These are phyloP conservation scores for Quillaja saponaria DNA, from an alignment of 306 rosid genomes.

Conservation along the genomic window DNA sequence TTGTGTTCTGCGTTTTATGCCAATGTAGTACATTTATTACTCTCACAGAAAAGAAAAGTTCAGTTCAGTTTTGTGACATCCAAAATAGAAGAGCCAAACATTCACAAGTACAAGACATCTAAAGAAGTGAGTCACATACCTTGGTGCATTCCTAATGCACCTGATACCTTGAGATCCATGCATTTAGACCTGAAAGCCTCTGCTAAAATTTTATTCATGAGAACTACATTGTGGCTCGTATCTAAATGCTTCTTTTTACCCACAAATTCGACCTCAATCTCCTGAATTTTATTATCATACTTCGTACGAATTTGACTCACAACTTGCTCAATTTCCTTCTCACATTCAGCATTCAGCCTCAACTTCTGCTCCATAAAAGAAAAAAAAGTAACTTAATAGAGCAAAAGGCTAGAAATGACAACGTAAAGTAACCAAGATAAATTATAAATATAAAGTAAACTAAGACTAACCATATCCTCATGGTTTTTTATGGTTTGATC, in stretches of 20 bases:
- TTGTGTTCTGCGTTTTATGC: not conserved
- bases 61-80: not conserved
- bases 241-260: slow-evolving; percentile 47
- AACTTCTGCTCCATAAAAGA: slow-evolving; percentile 56
- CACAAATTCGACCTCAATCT: slow-evolving; percentile 44
- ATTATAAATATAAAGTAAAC: slow-evolving; percentile 12
- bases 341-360: slow-evolving; percentile 51
- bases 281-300: slow-evolving; percentile 51
- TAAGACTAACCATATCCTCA: slow-evolving; percentile 59
- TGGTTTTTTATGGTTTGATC: slow-evolving; percentile 33
- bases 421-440: slow-evolving; percentile 15
- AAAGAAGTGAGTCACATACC: slow-evolving; percentile 44
- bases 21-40: not conserved
- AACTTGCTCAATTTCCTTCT: slow-evolving; percentile 58
- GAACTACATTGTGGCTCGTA: slow-evolving; percentile 36
- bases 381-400: slow-evolving; percentile 5
- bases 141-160: slow-evolving; percentile 46
- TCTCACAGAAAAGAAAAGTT: slow-evolving; percentile 2
- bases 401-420: slow-evolving; percentile 12
- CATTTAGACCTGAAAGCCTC: slow-evolving; percentile 65
- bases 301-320: slow-evolving; percentile 48
- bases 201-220: slow-evolving; percentile 54
- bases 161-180: slow-evolving; percentile 40
- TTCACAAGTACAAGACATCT: not conserved
- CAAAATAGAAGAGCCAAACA: not conserved